Evolutionary conservation across 2,329 filamentous ascomycete species (phyloP).

Genomic region (Aspergillus arachidicola): DNA sequence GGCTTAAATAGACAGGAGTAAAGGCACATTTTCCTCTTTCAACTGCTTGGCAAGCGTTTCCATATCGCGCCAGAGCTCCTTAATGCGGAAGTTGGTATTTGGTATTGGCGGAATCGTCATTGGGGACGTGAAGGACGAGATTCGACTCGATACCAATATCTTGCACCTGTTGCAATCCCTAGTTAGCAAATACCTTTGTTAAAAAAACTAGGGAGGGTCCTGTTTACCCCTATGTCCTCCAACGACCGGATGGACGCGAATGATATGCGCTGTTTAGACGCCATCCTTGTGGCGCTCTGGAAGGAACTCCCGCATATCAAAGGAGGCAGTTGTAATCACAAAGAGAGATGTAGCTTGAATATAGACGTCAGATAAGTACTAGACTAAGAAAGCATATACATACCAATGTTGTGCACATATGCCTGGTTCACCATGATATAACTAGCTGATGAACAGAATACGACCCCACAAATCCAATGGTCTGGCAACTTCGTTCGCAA

Average conservation of each 20-base stretch:
- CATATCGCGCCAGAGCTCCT: too few species aligned
- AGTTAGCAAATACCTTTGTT: slow-evolving; percentile 4
- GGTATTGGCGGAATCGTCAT: background rate
- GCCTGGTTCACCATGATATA: too few species aligned
- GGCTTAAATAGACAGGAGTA: too few species aligned
- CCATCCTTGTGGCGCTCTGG: slow-evolving; percentile 14
- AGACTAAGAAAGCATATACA: too few species aligned
- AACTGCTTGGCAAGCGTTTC: too few species aligned
- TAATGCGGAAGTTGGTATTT: too few species aligned
- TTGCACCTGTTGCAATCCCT: slow-evolving; percentile 19
- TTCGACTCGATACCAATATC: slow-evolving; percentile 26
- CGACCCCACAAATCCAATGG: too few species aligned
- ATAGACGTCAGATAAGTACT: background rate
- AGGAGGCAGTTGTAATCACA: background rate
- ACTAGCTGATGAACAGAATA: too few species aligned
- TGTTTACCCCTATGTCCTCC: slow-evolving; percentile 33
- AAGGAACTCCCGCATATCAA: background rate
- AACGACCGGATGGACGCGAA: slow-evolving; percentile 38
- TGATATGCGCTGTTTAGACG: slow-evolving; percentile 24
- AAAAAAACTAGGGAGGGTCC: background rate
- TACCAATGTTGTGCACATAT: too few species aligned
- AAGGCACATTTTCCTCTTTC: too few species aligned
- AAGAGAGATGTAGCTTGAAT: background rate
- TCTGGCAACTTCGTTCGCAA: too few species aligned
- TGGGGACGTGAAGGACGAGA: slow-evolving; percentile 14